Evolutionary conservation across 2,329 filamentous ascomycete species (phyloP).

Genomic region (Colletotrichum chrysophilum): DNA sequence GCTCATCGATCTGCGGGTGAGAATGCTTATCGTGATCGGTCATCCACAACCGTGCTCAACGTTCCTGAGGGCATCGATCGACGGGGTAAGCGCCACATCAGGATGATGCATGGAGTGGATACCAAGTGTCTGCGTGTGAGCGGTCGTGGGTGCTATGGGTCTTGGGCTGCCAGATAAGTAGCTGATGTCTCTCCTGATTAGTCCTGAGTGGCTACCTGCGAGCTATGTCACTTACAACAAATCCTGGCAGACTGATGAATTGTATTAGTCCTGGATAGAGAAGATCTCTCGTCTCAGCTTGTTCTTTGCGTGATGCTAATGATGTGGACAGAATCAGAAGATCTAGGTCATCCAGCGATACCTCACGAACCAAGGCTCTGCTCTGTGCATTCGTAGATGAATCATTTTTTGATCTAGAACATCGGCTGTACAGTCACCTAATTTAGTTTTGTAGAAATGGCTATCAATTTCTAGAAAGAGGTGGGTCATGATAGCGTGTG

Average conservation of each 20-base stretch:
- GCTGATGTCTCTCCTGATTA: background rate
- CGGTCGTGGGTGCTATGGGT: background rate
- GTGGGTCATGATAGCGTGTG: no score
- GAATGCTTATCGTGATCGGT: background rate
- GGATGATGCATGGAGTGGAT: background rate
- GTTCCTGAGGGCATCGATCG: background rate
- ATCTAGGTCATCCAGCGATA: no score
- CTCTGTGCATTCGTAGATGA: no score
- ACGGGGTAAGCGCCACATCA: background rate
- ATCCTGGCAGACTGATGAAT: background rate
- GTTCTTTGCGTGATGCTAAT: rapidly evolving
- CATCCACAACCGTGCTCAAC: background rate
- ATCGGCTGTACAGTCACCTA: no score
- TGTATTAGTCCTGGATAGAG: background rate
- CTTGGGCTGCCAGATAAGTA: background rate
- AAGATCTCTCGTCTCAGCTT: no score
- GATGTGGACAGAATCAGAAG: no score
- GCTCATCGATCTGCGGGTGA: background rate
- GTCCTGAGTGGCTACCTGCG: background rate
- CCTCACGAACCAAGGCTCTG: no score
- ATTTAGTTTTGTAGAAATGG: no score
- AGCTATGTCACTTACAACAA: background rate
- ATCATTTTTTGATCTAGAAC: no score
- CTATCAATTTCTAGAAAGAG: no score
- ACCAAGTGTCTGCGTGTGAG: background rate